A percentile compares a stretch with the other conserved stretches of the same genome.
Evolutionary conservation across 1,284 basidiomycete genomes (phyloP).

Genomic region (Tylopilus sp.): DNA sequence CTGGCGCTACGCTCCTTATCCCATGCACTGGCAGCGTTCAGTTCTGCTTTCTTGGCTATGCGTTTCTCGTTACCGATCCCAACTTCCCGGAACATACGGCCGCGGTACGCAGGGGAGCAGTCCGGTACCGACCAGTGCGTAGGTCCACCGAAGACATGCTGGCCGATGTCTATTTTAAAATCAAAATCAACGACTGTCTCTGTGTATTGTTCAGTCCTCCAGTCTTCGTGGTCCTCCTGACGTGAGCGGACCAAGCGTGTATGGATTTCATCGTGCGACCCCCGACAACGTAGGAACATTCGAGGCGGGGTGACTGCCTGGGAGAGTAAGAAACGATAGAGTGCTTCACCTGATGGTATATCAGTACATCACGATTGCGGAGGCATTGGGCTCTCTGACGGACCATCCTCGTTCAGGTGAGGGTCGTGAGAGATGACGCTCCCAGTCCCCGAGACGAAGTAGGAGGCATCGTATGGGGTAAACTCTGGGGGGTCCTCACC

Average conservation of each 20-base stretch:
- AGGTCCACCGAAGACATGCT: conserved; percentile 35
- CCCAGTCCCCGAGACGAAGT: conserved; percentile 46
- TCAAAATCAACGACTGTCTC: conserved; percentile 63
- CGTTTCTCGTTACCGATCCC: conserved; percentile 35
- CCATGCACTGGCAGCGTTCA: conserved; percentile 34
- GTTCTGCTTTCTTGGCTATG: conserved; percentile 30
- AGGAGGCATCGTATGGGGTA: conserved; percentile 58
- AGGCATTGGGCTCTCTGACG: conserved; percentile 4
- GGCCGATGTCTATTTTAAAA: conserved; percentile 53
- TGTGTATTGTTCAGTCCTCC: conserved; percentile 42
- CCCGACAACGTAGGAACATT: conserved; percentile 50
- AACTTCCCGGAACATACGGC: conserved; percentile 50
- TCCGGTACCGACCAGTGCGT: conserved; percentile 52
- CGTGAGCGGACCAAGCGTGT: conserved; percentile 46
- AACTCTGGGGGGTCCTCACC: conserved; percentile 56
- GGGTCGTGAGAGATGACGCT: conserved; percentile 65
- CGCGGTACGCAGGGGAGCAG: conserved; percentile 51
- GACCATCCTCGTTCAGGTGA: conserved; percentile 69
- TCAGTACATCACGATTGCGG: not conserved
- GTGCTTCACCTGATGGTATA: conserved; percentile 54
- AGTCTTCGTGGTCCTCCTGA: conserved; percentile 34
- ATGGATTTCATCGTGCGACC: conserved; percentile 56
- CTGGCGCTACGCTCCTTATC: conserved; percentile 27
- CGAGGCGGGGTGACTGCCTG: conserved; percentile 49
- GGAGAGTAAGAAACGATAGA: conserved; percentile 67